phyloP scores from a whole-genome alignment of 202 grass and related monocot genomes.

The Bolboschoenoplectus hybrid region DNA sequence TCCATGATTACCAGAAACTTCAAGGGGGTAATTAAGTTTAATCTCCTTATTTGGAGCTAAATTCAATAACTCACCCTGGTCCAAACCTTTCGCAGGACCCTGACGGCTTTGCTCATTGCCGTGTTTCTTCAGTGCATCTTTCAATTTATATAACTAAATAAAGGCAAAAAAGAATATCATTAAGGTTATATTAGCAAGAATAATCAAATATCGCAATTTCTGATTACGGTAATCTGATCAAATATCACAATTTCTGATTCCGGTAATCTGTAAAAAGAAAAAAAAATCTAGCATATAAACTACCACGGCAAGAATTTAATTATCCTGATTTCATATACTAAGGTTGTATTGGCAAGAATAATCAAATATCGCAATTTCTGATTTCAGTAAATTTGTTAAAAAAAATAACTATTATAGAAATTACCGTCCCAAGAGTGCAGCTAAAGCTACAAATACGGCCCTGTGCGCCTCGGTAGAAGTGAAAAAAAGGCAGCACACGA shows the following conservation, averaged over 20 bases:
- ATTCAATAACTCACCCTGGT: constrained; percentile 29
- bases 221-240: not conserved
- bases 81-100: constrained; percentile 36
- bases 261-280: not conserved
- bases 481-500: constrained; percentile 48
- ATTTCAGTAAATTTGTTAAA: constrained; percentile 26
- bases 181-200: not conserved
- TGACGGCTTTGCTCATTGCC: constrained; percentile 29
- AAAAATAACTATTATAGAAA: not conserved
- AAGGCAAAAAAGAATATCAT: constrained; percentile 25
- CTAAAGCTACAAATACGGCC: constrained; percentile 58
- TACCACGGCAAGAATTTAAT: not conserved
- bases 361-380: constrained; percentile 22
- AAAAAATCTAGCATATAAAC: not conserved
- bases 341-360: not conserved
- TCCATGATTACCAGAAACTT: not conserved
- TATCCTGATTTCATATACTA: constrained; percentile 28
- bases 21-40: constrained; percentile 19
- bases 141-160: constrained; percentile 56
- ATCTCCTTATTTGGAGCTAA: constrained; percentile 35
- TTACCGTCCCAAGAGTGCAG: constrained; percentile 60
- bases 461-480: constrained; percentile 50
- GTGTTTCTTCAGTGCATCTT: constrained; percentile 56
- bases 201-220: not conserved
- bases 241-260: not conserved